A percentile compares a stretch with the other conserved stretches of the same genome.
Evolutionary conservation across 768 basidiomycete species (phyloP).

Genomic region (Phaeotremella skinneri): DNA sequence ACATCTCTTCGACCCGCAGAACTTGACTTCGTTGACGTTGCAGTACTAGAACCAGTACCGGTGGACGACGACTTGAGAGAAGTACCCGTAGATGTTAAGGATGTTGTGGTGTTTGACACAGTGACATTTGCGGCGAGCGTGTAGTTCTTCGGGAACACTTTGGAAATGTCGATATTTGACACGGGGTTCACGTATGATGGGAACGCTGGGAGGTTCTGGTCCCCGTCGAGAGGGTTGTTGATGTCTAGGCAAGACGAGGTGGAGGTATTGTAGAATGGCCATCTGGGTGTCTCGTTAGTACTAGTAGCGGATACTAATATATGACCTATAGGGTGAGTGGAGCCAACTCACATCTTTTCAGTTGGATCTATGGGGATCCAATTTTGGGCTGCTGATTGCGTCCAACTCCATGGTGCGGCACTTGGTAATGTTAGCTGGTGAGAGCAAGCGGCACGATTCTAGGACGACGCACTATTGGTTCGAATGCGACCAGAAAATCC

Average conservation of each 20-base stretch:
- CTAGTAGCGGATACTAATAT: neutral
- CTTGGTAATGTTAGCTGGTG: neutral
- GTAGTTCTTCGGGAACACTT: conserved; percentile 13
- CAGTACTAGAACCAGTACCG: neutral
- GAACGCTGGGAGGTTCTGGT: conserved; percentile 36
- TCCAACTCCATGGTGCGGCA: conserved; percentile 41
- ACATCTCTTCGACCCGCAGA: too few species aligned
- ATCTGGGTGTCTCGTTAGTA: conserved; percentile 9
- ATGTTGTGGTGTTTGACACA: neutral
- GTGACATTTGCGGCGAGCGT: neutral
- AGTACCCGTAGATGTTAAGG: neutral
- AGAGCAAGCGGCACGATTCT: neutral
- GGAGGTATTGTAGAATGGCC: conserved; percentile 21
- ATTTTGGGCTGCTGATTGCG: conserved; percentile 41
- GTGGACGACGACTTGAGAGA: conserved; percentile 1
- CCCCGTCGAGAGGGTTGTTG: conserved; percentile 23
- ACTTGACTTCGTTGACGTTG: neutral
- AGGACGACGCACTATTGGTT: conserved; percentile 24
- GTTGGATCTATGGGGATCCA: conserved; percentile 42
- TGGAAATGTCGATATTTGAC: conserved; percentile 28
- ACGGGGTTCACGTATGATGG: conserved; percentile 24
- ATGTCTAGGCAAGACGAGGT: conserved; percentile 29
- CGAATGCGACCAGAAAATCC: conserved; percentile 38
- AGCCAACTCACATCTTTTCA: conserved; percentile 34
- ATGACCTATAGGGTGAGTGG: neutral